Conservation (phyloP, 306 rosid genomes). For the Sindora glabra region DNA sequence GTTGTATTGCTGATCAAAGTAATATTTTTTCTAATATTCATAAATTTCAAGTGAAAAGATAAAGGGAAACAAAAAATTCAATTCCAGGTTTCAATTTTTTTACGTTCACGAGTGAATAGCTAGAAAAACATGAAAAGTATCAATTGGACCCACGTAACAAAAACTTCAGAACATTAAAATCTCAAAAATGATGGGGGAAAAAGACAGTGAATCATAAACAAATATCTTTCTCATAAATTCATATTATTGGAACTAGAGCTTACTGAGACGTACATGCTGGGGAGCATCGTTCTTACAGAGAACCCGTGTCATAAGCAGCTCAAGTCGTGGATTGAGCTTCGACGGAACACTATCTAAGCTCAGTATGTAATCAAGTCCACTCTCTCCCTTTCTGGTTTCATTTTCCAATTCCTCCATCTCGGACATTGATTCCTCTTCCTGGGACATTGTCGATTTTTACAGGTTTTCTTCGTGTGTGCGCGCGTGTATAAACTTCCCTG, state of each 20-base stretch:
- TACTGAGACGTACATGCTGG: conserved; percentile 20
- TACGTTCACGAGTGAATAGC: neutral
- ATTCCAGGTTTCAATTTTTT: too few relatives aligned
- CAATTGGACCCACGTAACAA: too few relatives aligned
- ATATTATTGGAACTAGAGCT: neutral
- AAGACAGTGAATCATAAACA: neutral
- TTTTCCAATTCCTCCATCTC: conserved; percentile 16
- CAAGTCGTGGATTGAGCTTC: conserved; percentile 32
- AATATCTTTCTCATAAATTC: neutral
- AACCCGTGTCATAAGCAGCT: conserved; percentile 34
- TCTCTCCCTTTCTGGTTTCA: neutral
- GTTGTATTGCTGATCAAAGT: neutral
- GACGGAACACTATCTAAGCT: conserved; percentile 34
- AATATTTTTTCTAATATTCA: too few relatives aligned
- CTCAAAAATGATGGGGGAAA: neutral
- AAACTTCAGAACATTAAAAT: neutral
- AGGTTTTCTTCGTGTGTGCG: neutral
- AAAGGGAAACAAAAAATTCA: too few relatives aligned
- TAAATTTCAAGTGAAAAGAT: too few relatives aligned
- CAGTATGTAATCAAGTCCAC: conserved; percentile 34
- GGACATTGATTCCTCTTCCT: conserved; percentile 21
- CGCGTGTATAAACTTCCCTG: neutral
- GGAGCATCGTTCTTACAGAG: conserved; percentile 44
- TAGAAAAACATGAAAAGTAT: too few relatives aligned
- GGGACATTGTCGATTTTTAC: neutral